phyloP scores from a whole-genome alignment of 2,329 filamentous ascomycete species.

The Trichoderma sp. region DNA sequence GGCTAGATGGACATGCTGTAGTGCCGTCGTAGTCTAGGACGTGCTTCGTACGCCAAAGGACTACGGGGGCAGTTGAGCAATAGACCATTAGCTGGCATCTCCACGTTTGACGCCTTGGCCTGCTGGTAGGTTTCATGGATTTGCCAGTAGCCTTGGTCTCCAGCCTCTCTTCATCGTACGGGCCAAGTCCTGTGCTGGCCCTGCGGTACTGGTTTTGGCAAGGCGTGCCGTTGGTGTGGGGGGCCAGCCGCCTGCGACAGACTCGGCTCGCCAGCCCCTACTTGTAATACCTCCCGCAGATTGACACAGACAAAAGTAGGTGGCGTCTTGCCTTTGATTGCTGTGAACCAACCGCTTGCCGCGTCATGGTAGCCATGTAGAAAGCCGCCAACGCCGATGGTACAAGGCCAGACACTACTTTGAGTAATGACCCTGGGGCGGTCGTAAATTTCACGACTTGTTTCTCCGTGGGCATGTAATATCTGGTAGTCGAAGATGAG shows the following conservation, averaged over 20 bases:
- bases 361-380: not conserved
- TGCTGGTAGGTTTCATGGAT: not conserved
- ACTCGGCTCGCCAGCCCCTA: not conserved
- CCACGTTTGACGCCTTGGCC: not conserved
- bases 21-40: not conserved
- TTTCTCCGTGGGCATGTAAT: not conserved
- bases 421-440: not conserved
- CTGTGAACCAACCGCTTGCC: not conserved
- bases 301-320: not conserved
- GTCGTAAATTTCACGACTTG: not conserved
- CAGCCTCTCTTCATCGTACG: not conserved
- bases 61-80: not conserved
- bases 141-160: not conserved
- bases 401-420: too few relatives aligned
- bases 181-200: not conserved
- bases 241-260: not conserved
- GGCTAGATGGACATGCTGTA: not conserved
- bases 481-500: not conserved
- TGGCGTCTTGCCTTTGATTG: slow-evolving; percentile 9
- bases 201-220: not conserved
- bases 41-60: not conserved
- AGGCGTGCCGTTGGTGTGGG: not conserved
- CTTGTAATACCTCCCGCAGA: not conserved
- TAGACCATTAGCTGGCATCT: not conserved
- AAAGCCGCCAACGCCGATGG: not conserved